Evolutionary conservation across 306 rosid species (phyloP), one percentile per base, ranked within the genome.

Genomic region (Luffa acutangula): DNA sequence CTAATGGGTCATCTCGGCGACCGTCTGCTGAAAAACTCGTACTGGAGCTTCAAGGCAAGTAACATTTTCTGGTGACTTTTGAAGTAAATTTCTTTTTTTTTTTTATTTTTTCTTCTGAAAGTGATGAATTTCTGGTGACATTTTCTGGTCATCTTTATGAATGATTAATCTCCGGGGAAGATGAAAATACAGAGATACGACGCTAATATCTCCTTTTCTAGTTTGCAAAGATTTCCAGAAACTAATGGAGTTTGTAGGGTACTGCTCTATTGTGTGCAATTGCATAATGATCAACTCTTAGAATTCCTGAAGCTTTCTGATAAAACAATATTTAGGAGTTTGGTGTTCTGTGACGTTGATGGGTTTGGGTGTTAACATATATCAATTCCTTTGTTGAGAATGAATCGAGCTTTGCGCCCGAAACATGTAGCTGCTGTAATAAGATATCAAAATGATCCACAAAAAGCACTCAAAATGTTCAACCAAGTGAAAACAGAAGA

Each of bases 391-490:
- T 39, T 72, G 31, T 62, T 80, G 81, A 81, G 73, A 80, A 92
- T 90, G 98, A 84, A 63, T 82, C 86, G 87, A 39, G 83, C 83
- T 75, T 75, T 92, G 63, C 96, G 87, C 81, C 94, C 94, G 2
- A 92, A 88, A 76, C 96, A 94, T 83, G 94, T 94, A 56, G 85
- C 85, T 6, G 91, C 93, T 1, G 97, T 94, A 18, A 84, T 94
- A 10, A 81, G 82, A 78, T 81, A 54, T 57, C 95, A 92, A 83
- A 92, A 83, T 83, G 91, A 94, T 62, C 96, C 93, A 46, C 86
- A 87, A 11, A 92, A 85, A 54, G 98, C 97, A 2, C 91, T 94
- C 12, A 84, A 87, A 58, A 88, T 89, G 88, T 94, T 94, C 89
- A 89, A 92, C 64, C 80, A 91, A 1, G 93, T 84, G 73, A 90